phyloP scores from a whole-genome alignment of 108 stramenopile species.

The Cyclostephanos tholiformis region DNA sequence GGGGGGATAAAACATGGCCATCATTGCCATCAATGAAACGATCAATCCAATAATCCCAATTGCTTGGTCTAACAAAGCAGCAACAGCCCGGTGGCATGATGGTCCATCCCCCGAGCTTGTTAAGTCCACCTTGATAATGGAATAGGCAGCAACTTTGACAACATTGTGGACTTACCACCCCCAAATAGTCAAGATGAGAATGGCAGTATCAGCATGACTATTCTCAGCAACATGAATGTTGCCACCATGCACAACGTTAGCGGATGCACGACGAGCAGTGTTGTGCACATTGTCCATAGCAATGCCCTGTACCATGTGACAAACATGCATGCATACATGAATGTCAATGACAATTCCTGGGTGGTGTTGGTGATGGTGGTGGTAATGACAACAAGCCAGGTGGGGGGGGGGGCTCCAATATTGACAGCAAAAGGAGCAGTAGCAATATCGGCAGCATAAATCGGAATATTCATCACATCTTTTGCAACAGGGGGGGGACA shows the following conservation, averaged over 20 bases:
- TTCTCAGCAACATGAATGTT: neutral
- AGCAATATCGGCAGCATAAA: conserved; percentile 49
- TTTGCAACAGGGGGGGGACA: neutral
- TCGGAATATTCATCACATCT: conserved; percentile 15
- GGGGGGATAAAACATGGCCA: neutral
- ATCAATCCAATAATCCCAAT: neutral
- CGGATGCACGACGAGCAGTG: conserved; percentile 29
- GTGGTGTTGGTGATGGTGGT: neutral
- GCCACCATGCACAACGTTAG: neutral
- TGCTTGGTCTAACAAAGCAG: conserved; percentile 1
- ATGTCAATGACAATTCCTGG: neutral
- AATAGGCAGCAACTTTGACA: neutral
- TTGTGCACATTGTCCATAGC: conserved; percentile 22
- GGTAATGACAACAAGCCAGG: conserved; percentile 44
- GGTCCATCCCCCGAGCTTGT: neutral
- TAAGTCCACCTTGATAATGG: neutral
- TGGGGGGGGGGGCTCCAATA: conserved; percentile 55
- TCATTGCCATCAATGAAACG: neutral
- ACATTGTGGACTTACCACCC: neutral
- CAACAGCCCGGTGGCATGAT: neutral
- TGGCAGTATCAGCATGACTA: neutral
- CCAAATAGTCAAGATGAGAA: neutral
- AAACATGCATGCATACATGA: neutral
- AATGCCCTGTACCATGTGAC: conserved; percentile 30
- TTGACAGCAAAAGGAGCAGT: conserved; percentile 53